Percentiles rank a stretch among this genome's conserved stretches.
These are phyloP conservation scores for Coemansia sp. DNA, from an alignment of 192 early-diverging fungal species.

Conservation along the genomic window DNA sequence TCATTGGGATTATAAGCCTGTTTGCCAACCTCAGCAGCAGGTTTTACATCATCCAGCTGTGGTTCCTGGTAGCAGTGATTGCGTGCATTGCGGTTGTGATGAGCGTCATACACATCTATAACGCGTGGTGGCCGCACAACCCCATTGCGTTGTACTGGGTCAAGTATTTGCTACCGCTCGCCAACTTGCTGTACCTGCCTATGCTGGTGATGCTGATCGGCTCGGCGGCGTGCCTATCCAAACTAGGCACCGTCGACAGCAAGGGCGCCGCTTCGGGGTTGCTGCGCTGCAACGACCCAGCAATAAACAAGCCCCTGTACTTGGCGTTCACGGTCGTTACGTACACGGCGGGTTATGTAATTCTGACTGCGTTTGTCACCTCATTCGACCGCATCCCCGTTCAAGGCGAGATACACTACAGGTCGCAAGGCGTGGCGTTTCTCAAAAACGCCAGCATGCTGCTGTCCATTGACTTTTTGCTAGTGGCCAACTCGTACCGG, in stretches of 20 bases:
- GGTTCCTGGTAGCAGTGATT: slow-evolving; percentile 51
- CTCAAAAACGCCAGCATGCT: slow-evolving; percentile 76
- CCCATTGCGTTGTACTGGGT: slow-evolving; percentile 57
- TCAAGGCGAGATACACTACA: slow-evolving; percentile 73
- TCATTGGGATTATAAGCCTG: slow-evolving; percentile 51
- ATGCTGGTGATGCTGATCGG: slow-evolving; percentile 61
- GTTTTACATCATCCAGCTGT: slow-evolving; percentile 55
- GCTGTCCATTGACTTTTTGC: slow-evolving; percentile 67
- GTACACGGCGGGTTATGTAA: slow-evolving; percentile 65
- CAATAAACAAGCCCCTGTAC: slow-evolving; percentile 61
- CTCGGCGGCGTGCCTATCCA: slow-evolving; percentile 57
- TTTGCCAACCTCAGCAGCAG: slow-evolving; percentile 56
- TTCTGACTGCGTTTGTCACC: slow-evolving; percentile 72
- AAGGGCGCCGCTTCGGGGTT: slow-evolving; percentile 39
- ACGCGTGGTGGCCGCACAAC: slow-evolving; percentile 35
- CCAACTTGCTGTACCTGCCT: slow-evolving; percentile 58
- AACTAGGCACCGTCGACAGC: slow-evolving; percentile 38
- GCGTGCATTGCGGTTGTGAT: slow-evolving; percentile 30
- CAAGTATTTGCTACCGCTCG: slow-evolving; percentile 57
- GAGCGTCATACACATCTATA: slow-evolving; percentile 43
- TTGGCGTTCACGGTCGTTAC: slow-evolving; percentile 62
- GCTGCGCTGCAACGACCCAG: slow-evolving; percentile 56
- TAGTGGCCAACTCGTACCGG: slow-evolving; percentile 61
- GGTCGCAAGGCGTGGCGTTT: slow-evolving; percentile 72
- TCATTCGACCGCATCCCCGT: slow-evolving; percentile 71